Evolutionary conservation across 1,284 basidiomycete species (phyloP), one percentile per base, ranked within the genome.

Genomic region (Xerocomus minutiporus): DNA sequence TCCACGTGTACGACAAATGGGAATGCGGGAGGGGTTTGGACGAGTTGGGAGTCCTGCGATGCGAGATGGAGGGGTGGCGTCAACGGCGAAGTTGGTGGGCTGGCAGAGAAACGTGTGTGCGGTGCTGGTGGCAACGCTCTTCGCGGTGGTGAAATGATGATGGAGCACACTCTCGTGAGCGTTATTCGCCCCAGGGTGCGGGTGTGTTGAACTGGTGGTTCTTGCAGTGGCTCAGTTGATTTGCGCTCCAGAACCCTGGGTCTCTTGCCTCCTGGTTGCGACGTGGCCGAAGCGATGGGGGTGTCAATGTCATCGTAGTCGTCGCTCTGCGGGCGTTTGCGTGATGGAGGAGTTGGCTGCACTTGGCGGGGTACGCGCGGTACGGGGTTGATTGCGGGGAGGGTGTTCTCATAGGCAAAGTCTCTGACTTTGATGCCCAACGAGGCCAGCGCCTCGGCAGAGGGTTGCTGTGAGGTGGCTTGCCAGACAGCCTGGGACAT

Each of bases 351-450:
- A 34, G 67, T 69, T 26, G 76, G 77, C 58, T 77, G 77, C 28
- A 75, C 67, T 59, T 78, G 80, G 32, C 74, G 73, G 0, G 73
- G 70, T 58, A 73, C 64, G 26, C 63, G 65, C 15, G 58, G 67
- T 20, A 79, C 76, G 4, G 78, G 72, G 15, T 68, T 70, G 41
- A 88, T 74, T 9, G 82, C 81, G 6, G 84, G 83, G 36, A 86
- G 69, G 29, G 68, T 78, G 66, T 75, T 82, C 67, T 86, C 82
- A 69, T 82, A 83, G 23, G 80, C 84, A 72, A 84, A 88, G 69
- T 88, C 85, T 71, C 82, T 80, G 56, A 85, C 81, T 77, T 80
- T 83, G 67, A 88, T 76, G 20, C 82, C 82, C 23, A 77, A 55
- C 43, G 64, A 66, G 52, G 70, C 69, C 48, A 86, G 64, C 34